phyloP scores from a whole-genome alignment of 2,329 filamentous ascomycete species.

The Venturia carpophila region DNA sequence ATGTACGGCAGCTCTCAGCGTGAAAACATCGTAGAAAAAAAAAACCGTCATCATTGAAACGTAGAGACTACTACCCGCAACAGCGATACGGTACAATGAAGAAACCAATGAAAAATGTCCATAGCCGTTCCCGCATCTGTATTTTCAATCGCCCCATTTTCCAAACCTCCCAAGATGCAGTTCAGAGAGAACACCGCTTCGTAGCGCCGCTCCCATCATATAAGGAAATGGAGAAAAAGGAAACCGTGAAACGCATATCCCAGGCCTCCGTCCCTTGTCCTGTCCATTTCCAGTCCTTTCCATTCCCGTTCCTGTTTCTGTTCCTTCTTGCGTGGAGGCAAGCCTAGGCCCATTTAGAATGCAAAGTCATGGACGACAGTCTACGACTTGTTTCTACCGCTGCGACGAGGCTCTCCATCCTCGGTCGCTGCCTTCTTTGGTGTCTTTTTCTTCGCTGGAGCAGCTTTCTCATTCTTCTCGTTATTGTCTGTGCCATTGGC shows the following conservation, averaged over 20 bases:
- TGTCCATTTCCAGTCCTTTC: not conserved
- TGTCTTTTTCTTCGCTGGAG: slow-evolving; percentile 25
- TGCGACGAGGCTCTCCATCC: slow-evolving; percentile 41
- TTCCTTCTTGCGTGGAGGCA: not conserved
- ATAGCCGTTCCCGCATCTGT: not conserved
- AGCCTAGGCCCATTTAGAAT: not conserved
- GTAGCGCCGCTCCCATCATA: not conserved
- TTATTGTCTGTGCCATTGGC: slow-evolving; percentile 9
- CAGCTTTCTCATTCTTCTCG: slow-evolving; percentile 18
- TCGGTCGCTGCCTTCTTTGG: slow-evolving; percentile 41
- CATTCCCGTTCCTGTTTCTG: not conserved
- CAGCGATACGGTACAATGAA: not conserved
- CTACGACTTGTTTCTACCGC: slow-evolving; percentile 31
- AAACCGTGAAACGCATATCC: not conserved
- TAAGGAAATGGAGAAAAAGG: not conserved
- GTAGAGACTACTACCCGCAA: not conserved
- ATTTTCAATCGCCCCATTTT: not conserved
- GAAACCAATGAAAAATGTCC: not conserved
- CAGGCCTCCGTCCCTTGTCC: not conserved
- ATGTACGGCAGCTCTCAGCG: too few relatives aligned
- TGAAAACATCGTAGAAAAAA: not conserved
- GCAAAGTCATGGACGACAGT: not conserved
- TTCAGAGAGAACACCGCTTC: not conserved
- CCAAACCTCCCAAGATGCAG: not conserved
- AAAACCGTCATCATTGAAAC: not conserved